These are phyloP conservation scores for Cyberlindnera maclurae DNA, from an alignment of 805 yeast species.

Conservation along the genomic window DNA sequence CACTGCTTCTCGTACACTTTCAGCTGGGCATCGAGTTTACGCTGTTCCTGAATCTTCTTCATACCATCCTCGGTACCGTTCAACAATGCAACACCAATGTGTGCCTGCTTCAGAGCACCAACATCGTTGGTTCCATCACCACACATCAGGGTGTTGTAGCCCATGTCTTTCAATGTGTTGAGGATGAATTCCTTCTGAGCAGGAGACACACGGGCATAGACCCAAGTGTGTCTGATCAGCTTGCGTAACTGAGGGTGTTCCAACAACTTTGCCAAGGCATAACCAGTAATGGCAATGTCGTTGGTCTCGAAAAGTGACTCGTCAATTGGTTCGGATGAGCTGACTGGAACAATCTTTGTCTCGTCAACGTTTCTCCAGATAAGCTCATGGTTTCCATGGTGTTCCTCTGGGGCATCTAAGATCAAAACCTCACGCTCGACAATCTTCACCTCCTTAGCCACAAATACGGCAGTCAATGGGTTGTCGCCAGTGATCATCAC, in stretches of 20 bases:
- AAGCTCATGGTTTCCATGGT: slow-evolving; percentile 51
- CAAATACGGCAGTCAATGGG: slow-evolving; percentile 96
- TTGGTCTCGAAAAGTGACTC: slow-evolving; percentile 49
- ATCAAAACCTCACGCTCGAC: slow-evolving; percentile 79
- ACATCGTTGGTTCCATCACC: slow-evolving; percentile 99
- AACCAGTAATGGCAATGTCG: slow-evolving; percentile 91
- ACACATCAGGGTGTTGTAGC: slow-evolving; percentile 94
- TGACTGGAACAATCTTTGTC: slow-evolving; percentile 59
- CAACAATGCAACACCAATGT: slow-evolving; percentile 94
- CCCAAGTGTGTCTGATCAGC: slow-evolving; percentile 87
- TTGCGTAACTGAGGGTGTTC: slow-evolving; percentile 64
- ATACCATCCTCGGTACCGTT: slow-evolving; percentile 95
- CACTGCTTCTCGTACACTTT: slow-evolving; percentile 80
- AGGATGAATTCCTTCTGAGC: slow-evolving; percentile 88
- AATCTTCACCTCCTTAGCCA: slow-evolving; percentile 87
- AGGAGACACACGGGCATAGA: slow-evolving; percentile 96
- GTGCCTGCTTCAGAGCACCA: slow-evolving; percentile 98
- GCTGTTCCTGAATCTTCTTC: slow-evolving; percentile 80
- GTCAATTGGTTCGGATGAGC: slow-evolving; percentile 51
- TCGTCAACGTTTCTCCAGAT: slow-evolving; percentile 86
- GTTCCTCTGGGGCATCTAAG: slow-evolving; percentile 76
- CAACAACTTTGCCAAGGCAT: slow-evolving; percentile 65
- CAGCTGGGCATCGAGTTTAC: slow-evolving; percentile 55
- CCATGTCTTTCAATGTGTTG: slow-evolving; percentile 74
- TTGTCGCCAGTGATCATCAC: slow-evolving; percentile 99